phyloP scores from a whole-genome alignment of 2,329 filamentous ascomycete genomes.

The Dactylellina parvicollis region DNA sequence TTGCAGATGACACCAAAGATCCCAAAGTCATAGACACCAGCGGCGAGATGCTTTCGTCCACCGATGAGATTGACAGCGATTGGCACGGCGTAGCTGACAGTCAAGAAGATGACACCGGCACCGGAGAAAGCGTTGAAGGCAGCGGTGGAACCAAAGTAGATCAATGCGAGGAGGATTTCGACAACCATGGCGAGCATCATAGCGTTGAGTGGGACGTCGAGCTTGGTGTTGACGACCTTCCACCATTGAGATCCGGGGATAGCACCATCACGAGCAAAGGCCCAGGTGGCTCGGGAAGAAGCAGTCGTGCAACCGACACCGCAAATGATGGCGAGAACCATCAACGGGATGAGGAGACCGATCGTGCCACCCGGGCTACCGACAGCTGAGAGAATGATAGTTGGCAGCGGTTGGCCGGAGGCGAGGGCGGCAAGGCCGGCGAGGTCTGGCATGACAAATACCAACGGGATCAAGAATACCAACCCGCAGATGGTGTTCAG shows the following conservation, averaged over 20 bases:
- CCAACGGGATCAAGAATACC: slow-evolving; percentile 74
- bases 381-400: slow-evolving; percentile 72
- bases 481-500: slow-evolving; percentile 75
- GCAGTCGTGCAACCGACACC: slow-evolving; percentile 76
- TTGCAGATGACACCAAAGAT: slow-evolving; percentile 71
- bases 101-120: slow-evolving; percentile 75
- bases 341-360: slow-evolving; percentile 71
- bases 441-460: slow-evolving; percentile 75
- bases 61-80: slow-evolving; percentile 72
- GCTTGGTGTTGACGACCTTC: slow-evolving; percentile 70
- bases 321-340: slow-evolving; percentile 74
- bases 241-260: slow-evolving; percentile 72
- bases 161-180: slow-evolving; percentile 71
- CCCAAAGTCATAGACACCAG: slow-evolving; percentile 71
- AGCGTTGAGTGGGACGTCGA: slow-evolving; percentile 74
- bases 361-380: slow-evolving; percentile 72
- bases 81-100: slow-evolving; percentile 74
- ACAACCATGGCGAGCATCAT: slow-evolving; percentile 77
- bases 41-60: slow-evolving; percentile 69
- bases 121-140: slow-evolving; percentile 79
- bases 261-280: slow-evolving; percentile 75
- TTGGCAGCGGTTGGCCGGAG: slow-evolving; percentile 71
- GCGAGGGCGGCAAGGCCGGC: slow-evolving; percentile 66
- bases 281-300: slow-evolving; percentile 74
- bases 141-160: slow-evolving; percentile 75